Evolutionary conservation across 164 flowering plant species (phyloP), one percentile per base, ranked within the genome.

Genomic region (Piper betle): DNA sequence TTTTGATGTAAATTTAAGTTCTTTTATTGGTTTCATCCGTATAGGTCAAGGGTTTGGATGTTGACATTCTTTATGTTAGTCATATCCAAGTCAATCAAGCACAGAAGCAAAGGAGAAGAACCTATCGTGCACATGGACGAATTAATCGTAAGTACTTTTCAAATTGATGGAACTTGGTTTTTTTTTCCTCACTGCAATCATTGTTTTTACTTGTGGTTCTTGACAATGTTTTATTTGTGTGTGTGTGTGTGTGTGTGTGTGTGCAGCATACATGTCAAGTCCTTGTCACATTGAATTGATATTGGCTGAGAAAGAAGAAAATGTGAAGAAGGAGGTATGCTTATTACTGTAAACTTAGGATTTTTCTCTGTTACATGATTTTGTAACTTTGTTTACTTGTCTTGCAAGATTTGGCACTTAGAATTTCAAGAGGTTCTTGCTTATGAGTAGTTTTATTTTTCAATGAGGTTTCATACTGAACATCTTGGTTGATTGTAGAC

Each of bases 81-180:
- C 93, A 86, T 79, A 78, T 89, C 72, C 93, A 89, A 62, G 96
- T 89, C 10, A 89, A 89, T 74, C 96, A 86, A 62, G 96, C 96
- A 2, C 82, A 80, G 78, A 89, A 86, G 73, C 91, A 89, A 68
- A 79, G 94, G 75, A 84, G 94, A 9, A 75, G 96, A 38, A 89
- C 91, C 7, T 89, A 86, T 76, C 84, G 94, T 69, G 96, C 94
- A 41, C 97, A 90, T 61, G 97, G 97, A 69, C 74, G 97, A 72
- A 90, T 90, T 17, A 85, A 87, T 63, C 94, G 88, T 89, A 74
- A 62, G 91, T 75, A 3, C 12, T 43, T 3, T 57, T 15, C 39
- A n/a, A 60, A n/a, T 40, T 69, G 43, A 37, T 37, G 9, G 43
- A 2, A 8, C 8, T 15, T 43, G 8, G 50, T 43, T 3, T 8